Conservation (phyloP, 2,329 filamentous ascomycete genomes). For the Thelonectria blattea region DNA sequence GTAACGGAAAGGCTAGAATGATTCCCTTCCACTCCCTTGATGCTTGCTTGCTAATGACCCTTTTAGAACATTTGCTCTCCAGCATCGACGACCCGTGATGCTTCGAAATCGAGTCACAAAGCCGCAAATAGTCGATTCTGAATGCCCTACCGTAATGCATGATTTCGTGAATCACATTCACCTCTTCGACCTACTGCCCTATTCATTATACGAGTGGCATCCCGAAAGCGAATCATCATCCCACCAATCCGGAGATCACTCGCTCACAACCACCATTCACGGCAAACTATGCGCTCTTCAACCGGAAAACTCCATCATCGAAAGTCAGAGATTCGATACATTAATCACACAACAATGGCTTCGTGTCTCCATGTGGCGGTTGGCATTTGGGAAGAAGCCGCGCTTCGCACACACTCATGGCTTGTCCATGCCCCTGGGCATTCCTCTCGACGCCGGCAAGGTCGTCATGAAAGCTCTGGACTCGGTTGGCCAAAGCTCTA, state of each 20-base stretch:
- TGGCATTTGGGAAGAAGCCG: constrained; percentile 38
- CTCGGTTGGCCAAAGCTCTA: constrained; percentile 36
- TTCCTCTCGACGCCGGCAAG: constrained; percentile 42
- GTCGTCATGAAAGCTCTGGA: constrained; percentile 37
- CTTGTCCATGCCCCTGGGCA: constrained; percentile 22
- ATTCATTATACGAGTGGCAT: constrained; percentile 42
- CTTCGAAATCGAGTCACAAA: constrained; percentile 40
- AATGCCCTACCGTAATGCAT: constrained; percentile 43
- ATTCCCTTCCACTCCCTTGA: fast-evolving
- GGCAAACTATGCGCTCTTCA: constrained; percentile 37
- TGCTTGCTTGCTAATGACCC: not conserved
- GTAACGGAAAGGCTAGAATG: constrained; percentile 39
- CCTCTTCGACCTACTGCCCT: constrained; percentile 40
- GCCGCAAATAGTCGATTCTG: constrained; percentile 40
- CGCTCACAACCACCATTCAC: constrained; percentile 36
- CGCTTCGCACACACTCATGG: constrained; percentile 28
- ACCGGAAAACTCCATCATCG: constrained; percentile 38
- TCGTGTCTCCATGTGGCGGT: constrained; percentile 41
- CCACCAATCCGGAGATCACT: constrained; percentile 27
- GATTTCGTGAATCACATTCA: constrained; percentile 44
- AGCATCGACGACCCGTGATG: constrained; percentile 40
- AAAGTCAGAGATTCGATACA: constrained; percentile 43
- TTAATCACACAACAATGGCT: constrained; percentile 44
- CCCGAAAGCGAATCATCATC: constrained; percentile 23
- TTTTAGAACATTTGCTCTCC: constrained; percentile 40